phyloP scores from a whole-genome alignment of 140 eudicot species.

The Ambrosia hybrid region DNA sequence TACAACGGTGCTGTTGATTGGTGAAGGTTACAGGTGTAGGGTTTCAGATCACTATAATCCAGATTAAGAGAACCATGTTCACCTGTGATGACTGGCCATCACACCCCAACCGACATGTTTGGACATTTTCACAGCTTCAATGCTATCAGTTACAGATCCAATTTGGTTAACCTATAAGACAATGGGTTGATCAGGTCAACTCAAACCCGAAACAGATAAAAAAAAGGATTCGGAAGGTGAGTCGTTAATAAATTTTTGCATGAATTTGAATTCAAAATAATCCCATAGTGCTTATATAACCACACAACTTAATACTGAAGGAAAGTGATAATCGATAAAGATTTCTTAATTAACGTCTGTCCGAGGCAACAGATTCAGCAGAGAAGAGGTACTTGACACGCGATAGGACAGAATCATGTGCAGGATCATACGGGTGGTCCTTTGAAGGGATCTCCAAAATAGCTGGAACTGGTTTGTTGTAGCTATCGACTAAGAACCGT shows the following conservation, averaged over 20 bases:
- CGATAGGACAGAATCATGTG: slow-evolving; percentile 88
- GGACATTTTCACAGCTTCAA: no score
- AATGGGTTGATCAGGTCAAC: no score
- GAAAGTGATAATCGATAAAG: neutral
- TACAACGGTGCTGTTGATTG: no score
- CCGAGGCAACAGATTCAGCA: slow-evolving; percentile 79
- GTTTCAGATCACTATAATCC: no score
- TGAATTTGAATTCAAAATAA: slow-evolving; percentile 26
- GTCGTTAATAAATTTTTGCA: slow-evolving; percentile 16
- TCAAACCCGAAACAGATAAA: no score
- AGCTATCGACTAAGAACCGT: slow-evolving; percentile 89
- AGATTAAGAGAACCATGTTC: no score
- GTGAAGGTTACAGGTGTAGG: no score
- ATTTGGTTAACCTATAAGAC: no score
- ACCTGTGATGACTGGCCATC: no score
- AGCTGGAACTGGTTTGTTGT: slow-evolving; percentile 96
- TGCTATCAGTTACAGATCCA: no score
- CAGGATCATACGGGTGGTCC: slow-evolving; percentile 96
- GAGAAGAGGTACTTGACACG: slow-evolving; percentile 87
- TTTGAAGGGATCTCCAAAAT: slow-evolving; percentile 95
- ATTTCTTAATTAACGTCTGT: slow-evolving; percentile 29
- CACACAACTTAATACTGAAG: slow-evolving; percentile 23
- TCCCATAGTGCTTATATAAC: slow-evolving; percentile 6
- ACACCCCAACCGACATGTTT: no score
- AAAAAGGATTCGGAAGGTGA: no score